A percentile compares a stretch with the other conserved stretches of the same genome.
Evolutionary conservation across 495 filamentous ascomycete species (phyloP).

Genomic region (Evernia prunastri): DNA sequence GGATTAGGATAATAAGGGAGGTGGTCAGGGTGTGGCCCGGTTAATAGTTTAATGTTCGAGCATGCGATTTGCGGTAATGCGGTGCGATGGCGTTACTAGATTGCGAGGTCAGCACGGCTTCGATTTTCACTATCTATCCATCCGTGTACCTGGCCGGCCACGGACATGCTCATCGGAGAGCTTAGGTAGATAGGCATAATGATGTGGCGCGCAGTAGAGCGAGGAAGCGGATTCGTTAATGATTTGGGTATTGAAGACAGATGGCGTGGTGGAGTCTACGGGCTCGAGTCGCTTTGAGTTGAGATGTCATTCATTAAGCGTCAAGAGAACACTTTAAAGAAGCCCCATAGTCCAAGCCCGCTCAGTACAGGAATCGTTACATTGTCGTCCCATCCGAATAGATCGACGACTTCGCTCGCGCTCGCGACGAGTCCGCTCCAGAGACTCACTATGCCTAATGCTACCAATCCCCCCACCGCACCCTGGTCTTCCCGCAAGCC

Average conservation of each 20-base stretch:
- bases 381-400: conserved; percentile 95
- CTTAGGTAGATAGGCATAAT: not conserved
- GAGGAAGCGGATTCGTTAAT: not conserved
- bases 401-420: conserved; percentile 81
- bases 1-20: too few species aligned
- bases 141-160: not conserved
- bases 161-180: not conserved
- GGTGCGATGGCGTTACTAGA: not conserved
- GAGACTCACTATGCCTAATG: conserved; percentile 77
- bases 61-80: not conserved
- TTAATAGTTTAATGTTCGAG: too few species aligned
- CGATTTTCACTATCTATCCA: not conserved
- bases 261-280: not conserved
- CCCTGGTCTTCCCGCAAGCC: conserved; percentile 43
- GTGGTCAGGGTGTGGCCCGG: too few species aligned
- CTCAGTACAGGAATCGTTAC: conserved; percentile 91
- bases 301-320: not conserved
- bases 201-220: not conserved
- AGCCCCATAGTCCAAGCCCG: conserved; percentile 84
- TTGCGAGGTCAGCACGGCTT: not conserved
- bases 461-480: conserved; percentile 55
- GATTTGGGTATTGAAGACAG: not conserved
- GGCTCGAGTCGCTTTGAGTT: not conserved
- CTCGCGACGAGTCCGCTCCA: conserved; percentile 83
- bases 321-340: conserved; percentile 70